A percentile compares a stretch with the other conserved stretches of the same genome.
phyloP scores from a whole-genome alignment of 306 rosid species.

The Vigna unguiculata region DNA sequence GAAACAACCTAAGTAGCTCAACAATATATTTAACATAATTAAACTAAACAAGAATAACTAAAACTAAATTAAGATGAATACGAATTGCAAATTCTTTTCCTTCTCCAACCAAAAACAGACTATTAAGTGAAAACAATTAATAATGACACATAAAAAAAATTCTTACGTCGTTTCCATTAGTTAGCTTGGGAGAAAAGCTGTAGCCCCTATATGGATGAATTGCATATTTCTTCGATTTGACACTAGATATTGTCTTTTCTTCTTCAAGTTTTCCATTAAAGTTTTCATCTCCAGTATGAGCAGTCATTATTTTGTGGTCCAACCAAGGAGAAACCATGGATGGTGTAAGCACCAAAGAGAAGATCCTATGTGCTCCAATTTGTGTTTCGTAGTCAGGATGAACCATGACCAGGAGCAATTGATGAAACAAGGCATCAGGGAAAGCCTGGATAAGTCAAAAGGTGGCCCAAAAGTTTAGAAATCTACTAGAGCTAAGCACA shows the following conservation, averaged over 20 bases:
- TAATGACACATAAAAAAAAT: slow-evolving; percentile 32
- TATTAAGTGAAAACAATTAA: slow-evolving; percentile 23
- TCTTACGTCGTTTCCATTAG: slow-evolving; percentile 66
- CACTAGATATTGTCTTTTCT: slow-evolving; percentile 50
- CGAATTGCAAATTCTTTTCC: slow-evolving; percentile 6
- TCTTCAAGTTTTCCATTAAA: slow-evolving; percentile 48
- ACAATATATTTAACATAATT: not conserved
- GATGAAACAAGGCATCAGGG: slow-evolving; percentile 98
- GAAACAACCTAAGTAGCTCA: slow-evolving; percentile 24
- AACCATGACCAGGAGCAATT: slow-evolving; percentile 90
- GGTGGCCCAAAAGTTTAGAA: slow-evolving; percentile 40
- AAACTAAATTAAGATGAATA: slow-evolving; percentile 29
- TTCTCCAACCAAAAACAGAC: slow-evolving; percentile 2
- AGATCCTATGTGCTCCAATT: slow-evolving; percentile 83
- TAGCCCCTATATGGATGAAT: slow-evolving; percentile 41
- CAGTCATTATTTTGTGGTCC: slow-evolving; percentile 55
- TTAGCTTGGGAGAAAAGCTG: slow-evolving; percentile 54
- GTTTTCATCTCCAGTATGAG: slow-evolving; percentile 52
- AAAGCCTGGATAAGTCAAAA: slow-evolving; percentile 69
- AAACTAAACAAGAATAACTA: slow-evolving; percentile 31
- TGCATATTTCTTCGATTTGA: slow-evolving; percentile 45
- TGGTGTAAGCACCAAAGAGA: slow-evolving; percentile 88
- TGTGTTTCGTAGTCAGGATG: slow-evolving; percentile 90
- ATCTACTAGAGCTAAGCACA: slow-evolving; percentile 37
- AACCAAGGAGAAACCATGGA: slow-evolving; percentile 63